Evolutionary conservation across 2,329 filamentous ascomycete species (phyloP), one percentile per base, ranked within the genome.

Genomic region (Falciphora oryzae): DNA sequence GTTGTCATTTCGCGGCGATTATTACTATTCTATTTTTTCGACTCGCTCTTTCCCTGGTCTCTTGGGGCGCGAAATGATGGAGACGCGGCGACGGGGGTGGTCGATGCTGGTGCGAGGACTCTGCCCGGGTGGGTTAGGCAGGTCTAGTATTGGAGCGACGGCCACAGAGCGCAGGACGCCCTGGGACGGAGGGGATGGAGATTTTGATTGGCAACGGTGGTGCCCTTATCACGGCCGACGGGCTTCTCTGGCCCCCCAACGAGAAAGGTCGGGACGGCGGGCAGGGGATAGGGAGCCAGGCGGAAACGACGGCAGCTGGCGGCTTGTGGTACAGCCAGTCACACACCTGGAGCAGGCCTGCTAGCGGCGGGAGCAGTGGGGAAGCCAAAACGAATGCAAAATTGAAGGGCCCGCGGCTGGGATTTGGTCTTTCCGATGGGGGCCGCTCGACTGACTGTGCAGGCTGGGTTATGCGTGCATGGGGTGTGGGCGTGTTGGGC

Each of bases 1-100:
- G 72, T 72, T 67, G 74, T 73, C 74, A 77, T 77, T 68, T 71
- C 71, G 69, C 63, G 65, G 44, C 57, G 29, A 28, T 29, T 58
- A 31, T 28, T 58, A 18, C 29, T 58, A 31, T 58, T 58, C 29
- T 25, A 25, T 58, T 58, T 58, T 31, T 58, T 27, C 11, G 11
- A n/a, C 53, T 16, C 29, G 4, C 44, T 25, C 8, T 10, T n/a
- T 5, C 18, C 38, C 38, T 50, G 38, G 22, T 53, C 44, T 53
- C 44, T n/a, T 53, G 44, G 44, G 32, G 44, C 44, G 22, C 44
- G 44, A 53, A 53, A 53, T 53, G n/a, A 53, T 22, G 44, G 44
- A 8, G 44, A 25, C 44, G 44, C 44, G n/a, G 44, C 44, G 44
- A 53, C 44, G 44, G 44, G 44, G 44, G 44, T 53, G 44, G 22